Evolutionary conservation across 106 monocot species (phyloP).

Genomic region (Posidonia australis): DNA sequence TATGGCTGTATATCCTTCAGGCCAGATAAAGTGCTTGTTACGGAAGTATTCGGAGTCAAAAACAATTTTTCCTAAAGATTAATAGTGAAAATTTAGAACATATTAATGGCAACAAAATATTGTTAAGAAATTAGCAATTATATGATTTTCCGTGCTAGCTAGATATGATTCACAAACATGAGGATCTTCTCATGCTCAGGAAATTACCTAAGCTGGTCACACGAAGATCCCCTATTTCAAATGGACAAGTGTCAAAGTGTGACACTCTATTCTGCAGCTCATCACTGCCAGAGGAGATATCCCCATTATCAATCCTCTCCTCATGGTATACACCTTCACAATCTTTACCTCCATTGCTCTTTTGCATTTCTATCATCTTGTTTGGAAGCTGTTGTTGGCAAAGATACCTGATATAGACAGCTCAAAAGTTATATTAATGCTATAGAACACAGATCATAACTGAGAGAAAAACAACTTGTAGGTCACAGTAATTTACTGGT

Average conservation of each 20-base stretch:
- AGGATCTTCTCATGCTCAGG: not conserved
- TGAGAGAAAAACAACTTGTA: too few relatives aligned
- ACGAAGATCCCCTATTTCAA: constrained; percentile 72
- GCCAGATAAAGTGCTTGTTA: constrained; percentile 69
- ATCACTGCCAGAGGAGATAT: constrained; percentile 29
- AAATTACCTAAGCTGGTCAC: constrained; percentile 58
- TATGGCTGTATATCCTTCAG: constrained; percentile 87
- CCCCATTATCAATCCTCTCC: constrained; percentile 19
- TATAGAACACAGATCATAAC: not conserved
- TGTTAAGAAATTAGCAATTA: not conserved
- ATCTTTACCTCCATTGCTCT: constrained; percentile 19
- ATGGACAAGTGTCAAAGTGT: constrained; percentile 24
- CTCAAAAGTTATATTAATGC: not conserved
- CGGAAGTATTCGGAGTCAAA: constrained; percentile 75
- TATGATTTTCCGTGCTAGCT: not conserved
- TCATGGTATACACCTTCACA: constrained; percentile 22
- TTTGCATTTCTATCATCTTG: constrained; percentile 61
- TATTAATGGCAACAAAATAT: constrained; percentile 3
- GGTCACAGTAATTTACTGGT: too few relatives aligned
- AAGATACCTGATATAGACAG: constrained; percentile 49
- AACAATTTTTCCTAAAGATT: constrained; percentile 57
- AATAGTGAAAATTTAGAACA: not conserved
- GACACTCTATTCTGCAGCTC: constrained; percentile 12
- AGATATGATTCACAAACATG: not conserved
- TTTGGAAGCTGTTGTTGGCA: constrained; percentile 74